Conservation (phyloP, 768 basidiomycete genomes). For the Podaxis mareebaensis region DNA sequence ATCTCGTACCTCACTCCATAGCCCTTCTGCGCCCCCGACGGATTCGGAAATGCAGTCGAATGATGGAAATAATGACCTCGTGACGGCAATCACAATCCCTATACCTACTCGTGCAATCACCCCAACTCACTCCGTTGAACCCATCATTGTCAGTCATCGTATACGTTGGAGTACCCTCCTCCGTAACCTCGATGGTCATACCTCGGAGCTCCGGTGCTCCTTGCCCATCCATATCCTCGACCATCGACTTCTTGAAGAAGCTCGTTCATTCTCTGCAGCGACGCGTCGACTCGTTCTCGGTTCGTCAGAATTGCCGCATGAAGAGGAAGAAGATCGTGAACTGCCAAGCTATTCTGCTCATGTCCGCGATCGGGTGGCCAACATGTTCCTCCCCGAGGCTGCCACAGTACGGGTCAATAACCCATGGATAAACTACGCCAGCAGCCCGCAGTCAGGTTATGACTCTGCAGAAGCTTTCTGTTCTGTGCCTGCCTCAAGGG, state of each 20-base stretch:
- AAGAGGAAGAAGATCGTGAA: slow-evolving; percentile 63
- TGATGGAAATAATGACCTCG: slow-evolving; percentile 43
- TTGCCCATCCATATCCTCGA: slow-evolving; percentile 87
- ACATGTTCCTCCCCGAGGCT: slow-evolving; percentile 67
- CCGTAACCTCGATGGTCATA: slow-evolving; percentile 87
- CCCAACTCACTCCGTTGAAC: slow-evolving; percentile 75
- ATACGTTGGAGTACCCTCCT: slow-evolving; percentile 81
- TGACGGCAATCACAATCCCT: slow-evolving; percentile 56
- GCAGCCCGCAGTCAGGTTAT: slow-evolving; percentile 26
- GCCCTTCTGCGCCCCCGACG: neutral
- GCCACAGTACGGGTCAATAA: slow-evolving; percentile 65
- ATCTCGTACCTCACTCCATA: neutral
- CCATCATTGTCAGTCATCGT: slow-evolving; percentile 74
- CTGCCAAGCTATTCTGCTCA: slow-evolving; percentile 90
- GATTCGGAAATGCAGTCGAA: neutral
- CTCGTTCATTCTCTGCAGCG: slow-evolving; percentile 65
- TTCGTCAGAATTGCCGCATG: slow-evolving; percentile 23
- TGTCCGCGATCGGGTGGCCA: slow-evolving; percentile 86
- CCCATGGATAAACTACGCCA: slow-evolving; percentile 52
- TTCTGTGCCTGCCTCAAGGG: slow-evolving; percentile 21
- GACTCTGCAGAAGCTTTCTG: slow-evolving; percentile 6
- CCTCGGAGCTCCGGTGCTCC: slow-evolving; percentile 92
- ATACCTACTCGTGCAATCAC: slow-evolving; percentile 34
- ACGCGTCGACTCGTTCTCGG: slow-evolving; percentile 72
- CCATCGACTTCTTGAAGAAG: slow-evolving; percentile 69